These are phyloP conservation scores for Symbiodinium pilosum DNA, from an alignment of 73 alveolate genomes.

Conservation along the genomic window DNA sequence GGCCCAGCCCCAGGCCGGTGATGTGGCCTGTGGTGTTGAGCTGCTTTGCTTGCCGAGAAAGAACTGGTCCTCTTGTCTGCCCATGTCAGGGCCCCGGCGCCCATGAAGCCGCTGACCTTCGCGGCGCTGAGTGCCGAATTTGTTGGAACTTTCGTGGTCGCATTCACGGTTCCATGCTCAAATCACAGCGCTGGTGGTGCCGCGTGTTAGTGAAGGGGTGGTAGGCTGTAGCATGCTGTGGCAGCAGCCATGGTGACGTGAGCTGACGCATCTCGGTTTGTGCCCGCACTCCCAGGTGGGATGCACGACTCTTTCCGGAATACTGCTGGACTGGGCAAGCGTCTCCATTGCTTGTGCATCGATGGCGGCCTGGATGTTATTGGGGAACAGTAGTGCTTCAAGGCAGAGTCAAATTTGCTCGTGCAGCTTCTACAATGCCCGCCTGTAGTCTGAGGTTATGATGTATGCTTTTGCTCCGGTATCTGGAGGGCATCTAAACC, in stretches of 20 bases:
- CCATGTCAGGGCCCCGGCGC: neutral
- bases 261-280: neutral
- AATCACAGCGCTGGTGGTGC: no score
- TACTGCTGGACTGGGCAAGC: neutral
- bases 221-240: neutral
- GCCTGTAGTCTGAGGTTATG: conserved; percentile 5
- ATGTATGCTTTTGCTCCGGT: conserved; percentile 37
- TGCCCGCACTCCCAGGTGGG: neutral
- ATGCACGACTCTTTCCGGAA: neutral
- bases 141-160: conserved; percentile 35
- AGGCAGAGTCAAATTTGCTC: no score
- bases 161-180: conserved; percentile 33
- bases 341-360: neutral
- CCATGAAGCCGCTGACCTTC: conserved; percentile 2
- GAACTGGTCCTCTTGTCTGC: no score
- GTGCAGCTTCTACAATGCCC: no score
- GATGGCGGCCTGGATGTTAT: neutral
- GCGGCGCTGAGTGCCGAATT: conserved; percentile 25
- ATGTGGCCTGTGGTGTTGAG: neutral
- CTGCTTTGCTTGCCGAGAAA: neutral
- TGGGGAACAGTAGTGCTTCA: neutral
- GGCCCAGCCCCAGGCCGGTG: neutral
- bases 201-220: neutral
- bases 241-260: neutral
- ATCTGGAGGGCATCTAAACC: conserved; percentile 69